Evolutionary conservation across 2,329 filamentous ascomycete genomes (phyloP).

Genomic region (Ophiocordyceps camponoti-floridani): DNA sequence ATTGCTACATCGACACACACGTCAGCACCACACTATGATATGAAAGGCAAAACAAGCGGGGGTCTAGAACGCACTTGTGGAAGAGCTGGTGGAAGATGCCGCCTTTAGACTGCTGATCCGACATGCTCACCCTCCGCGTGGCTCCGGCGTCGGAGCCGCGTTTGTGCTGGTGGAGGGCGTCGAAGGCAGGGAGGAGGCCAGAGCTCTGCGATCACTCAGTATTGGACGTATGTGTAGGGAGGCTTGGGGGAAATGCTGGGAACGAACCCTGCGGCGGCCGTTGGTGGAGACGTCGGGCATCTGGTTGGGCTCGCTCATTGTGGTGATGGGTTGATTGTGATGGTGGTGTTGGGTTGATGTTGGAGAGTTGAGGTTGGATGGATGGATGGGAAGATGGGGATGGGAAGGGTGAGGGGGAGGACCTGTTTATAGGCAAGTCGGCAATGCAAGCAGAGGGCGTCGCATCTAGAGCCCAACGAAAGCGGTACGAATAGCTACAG

Average conservation of each 20-base stretch:
- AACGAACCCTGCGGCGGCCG: not conserved
- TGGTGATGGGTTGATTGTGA: slow-evolving; percentile 1
- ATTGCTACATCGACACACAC: slow-evolving; percentile 7
- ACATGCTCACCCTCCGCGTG: slow-evolving; percentile 35
- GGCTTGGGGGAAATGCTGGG: too few species aligned
- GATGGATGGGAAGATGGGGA: not conserved
- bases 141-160: slow-evolving; percentile 19
- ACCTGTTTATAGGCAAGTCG: too few species aligned
- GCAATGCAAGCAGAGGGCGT: too few species aligned
- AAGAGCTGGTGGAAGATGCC: slow-evolving; percentile 37
- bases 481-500: too few species aligned
- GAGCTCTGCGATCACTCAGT: slow-evolving; percentile 18
- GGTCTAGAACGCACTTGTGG: slow-evolving; percentile 32
- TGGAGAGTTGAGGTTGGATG: not conserved
- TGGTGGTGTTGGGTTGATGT: not conserved
- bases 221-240: not conserved
- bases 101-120: slow-evolving; percentile 29
- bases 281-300: not conserved
- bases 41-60: not conserved
- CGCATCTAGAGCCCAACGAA: too few species aligned
- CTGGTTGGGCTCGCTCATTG: slow-evolving; percentile 13
- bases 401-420: too few species aligned
- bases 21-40: not conserved
- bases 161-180: slow-evolving; percentile 32
- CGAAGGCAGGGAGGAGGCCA: slow-evolving; percentile 27